phyloP scores from a whole-genome alignment of 805 yeast species.

The Ogataea dorogensis region DNA sequence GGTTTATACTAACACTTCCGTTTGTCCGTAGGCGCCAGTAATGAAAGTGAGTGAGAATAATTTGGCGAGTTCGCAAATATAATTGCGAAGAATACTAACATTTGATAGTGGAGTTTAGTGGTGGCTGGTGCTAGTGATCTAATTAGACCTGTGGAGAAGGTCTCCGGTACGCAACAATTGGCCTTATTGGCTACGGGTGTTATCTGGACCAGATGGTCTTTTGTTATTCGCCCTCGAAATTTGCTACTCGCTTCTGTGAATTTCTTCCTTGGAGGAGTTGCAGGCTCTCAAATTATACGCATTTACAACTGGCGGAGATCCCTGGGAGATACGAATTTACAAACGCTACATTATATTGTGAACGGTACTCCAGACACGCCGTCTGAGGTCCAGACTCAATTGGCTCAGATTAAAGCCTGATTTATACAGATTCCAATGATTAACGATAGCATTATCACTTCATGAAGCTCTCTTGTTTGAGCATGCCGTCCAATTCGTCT shows the following conservation, averaged over 20 bases:
- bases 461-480: slow-evolving; percentile 29
- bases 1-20: slow-evolving; percentile 13
- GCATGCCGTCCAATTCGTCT: slow-evolving; percentile 26
- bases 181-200: slow-evolving; percentile 89
- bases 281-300: slow-evolving; percentile 78
- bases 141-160: slow-evolving; percentile 85
- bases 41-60: slow-evolving; percentile 40
- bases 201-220: slow-evolving; percentile 98
- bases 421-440: slow-evolving; percentile 5
- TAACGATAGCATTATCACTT: slow-evolving; percentile 6
- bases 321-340: slow-evolving; percentile 60
- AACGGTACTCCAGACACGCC: slow-evolving; percentile 38
- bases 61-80: slow-evolving; percentile 1
- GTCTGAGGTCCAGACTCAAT: background rate
- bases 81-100: slow-evolving; percentile 4
- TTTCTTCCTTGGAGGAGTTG: slow-evolving; percentile 88
- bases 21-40: slow-evolving; percentile 48
- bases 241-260: slow-evolving; percentile 86
- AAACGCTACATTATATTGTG: slow-evolving; percentile 57
- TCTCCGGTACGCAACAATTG: slow-evolving; percentile 84
- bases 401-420: slow-evolving; percentile 5
- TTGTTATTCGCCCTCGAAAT: slow-evolving; percentile 88
- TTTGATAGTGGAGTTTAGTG: slow-evolving; percentile 78
- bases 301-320: slow-evolving; percentile 62
- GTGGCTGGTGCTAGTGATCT: slow-evolving; percentile 87